Evolutionary conservation across 1,139 yeast genomes (phyloP).

Genomic region (Debaryomyces singareniensis): DNA sequence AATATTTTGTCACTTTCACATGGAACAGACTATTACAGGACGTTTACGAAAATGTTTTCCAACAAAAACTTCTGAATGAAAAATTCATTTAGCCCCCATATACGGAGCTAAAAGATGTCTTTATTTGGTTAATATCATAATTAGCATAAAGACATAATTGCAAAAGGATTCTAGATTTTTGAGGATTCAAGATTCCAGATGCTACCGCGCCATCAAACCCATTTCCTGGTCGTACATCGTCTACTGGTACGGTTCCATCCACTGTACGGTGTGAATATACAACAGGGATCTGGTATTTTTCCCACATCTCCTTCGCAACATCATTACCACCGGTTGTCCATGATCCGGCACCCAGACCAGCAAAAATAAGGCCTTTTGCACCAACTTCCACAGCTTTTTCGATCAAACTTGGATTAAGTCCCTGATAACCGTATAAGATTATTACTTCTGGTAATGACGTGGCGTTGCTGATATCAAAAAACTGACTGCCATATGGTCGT

Average conservation of each 20-base stretch:
- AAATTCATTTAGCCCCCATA: slow-evolving; percentile 15
- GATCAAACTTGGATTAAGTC: slow-evolving; percentile 44
- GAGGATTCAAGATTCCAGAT: slow-evolving; percentile 64
- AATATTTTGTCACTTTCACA: no score
- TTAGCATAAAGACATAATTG: slow-evolving; percentile 50
- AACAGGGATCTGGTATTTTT: slow-evolving; percentile 39
- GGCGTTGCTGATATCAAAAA: slow-evolving; percentile 23
- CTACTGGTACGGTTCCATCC: slow-evolving; percentile 47
- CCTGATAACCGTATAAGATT: slow-evolving; percentile 55
- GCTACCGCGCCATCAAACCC: slow-evolving; percentile 33
- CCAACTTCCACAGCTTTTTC: slow-evolving; percentile 33
- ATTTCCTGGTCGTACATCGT: slow-evolving; percentile 22
- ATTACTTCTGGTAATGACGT: slow-evolving; percentile 37
- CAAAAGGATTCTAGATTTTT: slow-evolving; percentile 53
- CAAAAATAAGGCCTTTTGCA: slow-evolving; percentile 52
- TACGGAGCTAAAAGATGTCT: slow-evolving; percentile 39
- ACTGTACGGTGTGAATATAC: slow-evolving; percentile 61
- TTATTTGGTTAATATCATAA: slow-evolving; percentile 34
- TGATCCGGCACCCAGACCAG: slow-evolving; percentile 71
- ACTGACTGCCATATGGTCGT: slow-evolving; percentile 47
- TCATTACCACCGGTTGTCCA: slow-evolving; percentile 48
- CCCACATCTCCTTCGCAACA: slow-evolving; percentile 24
- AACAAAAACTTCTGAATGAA: no score
- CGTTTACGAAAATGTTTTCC: no score
- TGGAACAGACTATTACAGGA: no score